A percentile compares a stretch with the other conserved stretches of the same genome.
These are phyloP conservation scores for Botryotinia calthae DNA, from an alignment of 2,329 filamentous ascomycete species.

Conservation along the genomic window DNA sequence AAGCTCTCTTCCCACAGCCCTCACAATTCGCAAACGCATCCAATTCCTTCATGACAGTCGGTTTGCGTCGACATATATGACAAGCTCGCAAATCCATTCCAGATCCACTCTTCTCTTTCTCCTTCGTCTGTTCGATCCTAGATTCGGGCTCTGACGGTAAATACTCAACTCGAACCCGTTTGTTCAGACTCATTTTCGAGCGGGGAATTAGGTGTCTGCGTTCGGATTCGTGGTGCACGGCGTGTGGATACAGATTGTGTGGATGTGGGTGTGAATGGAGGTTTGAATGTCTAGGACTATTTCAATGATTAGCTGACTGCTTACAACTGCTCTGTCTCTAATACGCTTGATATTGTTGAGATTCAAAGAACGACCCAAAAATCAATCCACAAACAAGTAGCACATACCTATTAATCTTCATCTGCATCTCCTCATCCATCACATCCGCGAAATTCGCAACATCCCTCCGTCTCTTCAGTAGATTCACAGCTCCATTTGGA, in stretches of 20 bases:
- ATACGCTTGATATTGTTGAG: too few species aligned
- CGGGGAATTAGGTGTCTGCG: conserved; percentile 5
- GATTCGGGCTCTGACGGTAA: neutral
- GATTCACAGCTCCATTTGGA: conserved; percentile 6
- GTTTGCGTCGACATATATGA: conserved; percentile 65
- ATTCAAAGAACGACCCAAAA: neutral
- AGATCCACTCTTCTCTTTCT: neutral
- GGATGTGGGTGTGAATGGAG: conserved; percentile 2
- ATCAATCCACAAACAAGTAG: neutral
- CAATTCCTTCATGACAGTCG: conserved; percentile 62
- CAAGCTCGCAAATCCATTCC: conserved; percentile 50
- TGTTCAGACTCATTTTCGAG: conserved; percentile 11
- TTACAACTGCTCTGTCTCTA: neutral
- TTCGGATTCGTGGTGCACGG: conserved; percentile 6
- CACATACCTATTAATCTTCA: conserved; percentile 23
- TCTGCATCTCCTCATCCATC: conserved; percentile 17
- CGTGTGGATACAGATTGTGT: neutral
- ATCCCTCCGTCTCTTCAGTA: conserved; percentile 31
- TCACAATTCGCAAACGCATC: conserved; percentile 65
- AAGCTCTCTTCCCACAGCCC: conserved; percentile 60
- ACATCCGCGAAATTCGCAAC: conserved; percentile 15
- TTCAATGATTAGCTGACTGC: neutral
- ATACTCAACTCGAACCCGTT: conserved; percentile 12
- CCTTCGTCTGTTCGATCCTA: neutral
- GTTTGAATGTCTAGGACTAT: conserved; percentile 9